These are phyloP conservation scores for Paxillus ammoniavirescens DNA, from an alignment of 768 basidiomycete species.

Conservation along the genomic window DNA sequence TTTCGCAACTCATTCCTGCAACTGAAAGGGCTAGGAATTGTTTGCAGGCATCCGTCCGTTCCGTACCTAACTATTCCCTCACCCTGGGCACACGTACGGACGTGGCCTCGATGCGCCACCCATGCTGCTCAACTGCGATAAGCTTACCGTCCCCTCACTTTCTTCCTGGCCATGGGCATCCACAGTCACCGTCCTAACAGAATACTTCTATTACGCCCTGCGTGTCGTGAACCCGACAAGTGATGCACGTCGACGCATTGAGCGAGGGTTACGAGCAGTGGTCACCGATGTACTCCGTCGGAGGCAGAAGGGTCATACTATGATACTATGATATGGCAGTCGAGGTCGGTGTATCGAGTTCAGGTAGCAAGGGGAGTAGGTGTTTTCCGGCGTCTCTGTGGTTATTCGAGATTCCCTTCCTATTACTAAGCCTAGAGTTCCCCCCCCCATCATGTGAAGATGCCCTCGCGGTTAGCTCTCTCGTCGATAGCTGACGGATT, in stretches of 20 bases:
- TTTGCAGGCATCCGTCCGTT: conserved; percentile 53
- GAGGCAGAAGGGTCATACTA: conserved; percentile 50
- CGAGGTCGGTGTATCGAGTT: too few relatives aligned
- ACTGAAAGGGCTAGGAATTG: conserved; percentile 50
- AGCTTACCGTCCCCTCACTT: conserved; percentile 44
- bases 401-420: too few relatives aligned
- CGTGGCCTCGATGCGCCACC: conserved; percentile 63
- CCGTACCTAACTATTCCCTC: neutral
- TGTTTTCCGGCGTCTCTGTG: too few relatives aligned
- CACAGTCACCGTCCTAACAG: conserved; percentile 63
- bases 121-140: conserved; percentile 77
- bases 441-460: too few relatives aligned
- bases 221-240: conserved; percentile 47
- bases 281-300: conserved; percentile 59
- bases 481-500: too few relatives aligned
- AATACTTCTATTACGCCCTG: conserved; percentile 79
- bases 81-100: conserved; percentile 31
- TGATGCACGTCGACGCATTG: conserved; percentile 38
- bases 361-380: too few relatives aligned
- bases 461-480: too few relatives aligned
- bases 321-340: conserved; percentile 44
- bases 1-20: neutral
- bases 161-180: conserved; percentile 45
- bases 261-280: conserved; percentile 42
- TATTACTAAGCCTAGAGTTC: too few relatives aligned